phyloP scores from a whole-genome alignment of 768 basidiomycete species.

The Pisolithus marmoratus region DNA sequence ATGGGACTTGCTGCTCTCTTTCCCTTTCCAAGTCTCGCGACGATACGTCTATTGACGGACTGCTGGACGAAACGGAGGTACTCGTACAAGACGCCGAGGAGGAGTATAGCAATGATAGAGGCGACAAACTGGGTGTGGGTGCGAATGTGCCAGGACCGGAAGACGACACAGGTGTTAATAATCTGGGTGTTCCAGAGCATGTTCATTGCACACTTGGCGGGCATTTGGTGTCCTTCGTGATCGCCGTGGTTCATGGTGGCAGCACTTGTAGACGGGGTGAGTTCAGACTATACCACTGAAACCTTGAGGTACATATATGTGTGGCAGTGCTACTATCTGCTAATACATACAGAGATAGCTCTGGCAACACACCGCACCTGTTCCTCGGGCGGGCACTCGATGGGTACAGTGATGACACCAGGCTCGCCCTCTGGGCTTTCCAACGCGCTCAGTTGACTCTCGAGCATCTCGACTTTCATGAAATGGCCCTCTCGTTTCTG shows the following conservation, averaged over 20 bases:
- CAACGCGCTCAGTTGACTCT: slow-evolving; percentile 67
- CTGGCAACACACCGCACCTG: slow-evolving; percentile 37
- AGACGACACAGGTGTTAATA: slow-evolving; percentile 77
- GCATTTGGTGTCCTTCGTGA: slow-evolving; percentile 44
- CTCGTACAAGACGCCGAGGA: slow-evolving; percentile 72
- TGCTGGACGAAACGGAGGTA: slow-evolving; percentile 65
- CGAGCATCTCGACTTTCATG: slow-evolving; percentile 80
- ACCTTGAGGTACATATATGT: too few relatives aligned
- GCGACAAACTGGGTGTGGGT: slow-evolving; percentile 51
- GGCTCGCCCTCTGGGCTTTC: slow-evolving; percentile 66
- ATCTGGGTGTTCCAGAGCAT: slow-evolving; percentile 89
- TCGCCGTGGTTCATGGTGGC: slow-evolving; percentile 38
- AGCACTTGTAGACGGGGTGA: not conserved
- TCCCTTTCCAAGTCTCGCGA: slow-evolving; percentile 38
- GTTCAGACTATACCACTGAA: too few relatives aligned
- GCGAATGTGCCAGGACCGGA: slow-evolving; percentile 69
- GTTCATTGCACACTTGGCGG: slow-evolving; percentile 59
- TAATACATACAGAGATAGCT: not conserved
- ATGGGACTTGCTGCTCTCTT: slow-evolving; percentile 42
- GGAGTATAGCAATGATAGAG: slow-evolving; percentile 60
- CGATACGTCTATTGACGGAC: slow-evolving; percentile 55
- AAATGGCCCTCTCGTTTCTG: slow-evolving; percentile 63
- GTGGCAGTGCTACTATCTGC: not conserved
- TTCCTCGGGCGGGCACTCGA: slow-evolving; percentile 46
- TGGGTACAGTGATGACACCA: slow-evolving; percentile 58